Percentiles rank a stretch among this genome's conserved stretches.
These are phyloP conservation scores for barrel medic (Medicago truncatula) DNA, from an alignment of 306 rosid species.

Conservation along the genomic window DNA sequence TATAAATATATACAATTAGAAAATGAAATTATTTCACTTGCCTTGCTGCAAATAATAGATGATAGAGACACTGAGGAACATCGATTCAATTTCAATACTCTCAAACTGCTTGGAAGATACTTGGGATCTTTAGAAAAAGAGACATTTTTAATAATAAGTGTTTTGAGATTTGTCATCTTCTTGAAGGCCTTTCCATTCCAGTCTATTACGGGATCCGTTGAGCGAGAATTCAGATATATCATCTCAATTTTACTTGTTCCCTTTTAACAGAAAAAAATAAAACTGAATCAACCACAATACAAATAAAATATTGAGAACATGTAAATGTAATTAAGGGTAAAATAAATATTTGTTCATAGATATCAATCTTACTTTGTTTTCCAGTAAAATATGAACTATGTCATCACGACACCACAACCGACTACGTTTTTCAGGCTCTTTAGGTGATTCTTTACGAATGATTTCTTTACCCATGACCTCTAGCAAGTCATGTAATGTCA, in stretches of 20 bases:
- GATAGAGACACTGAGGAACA: neutral
- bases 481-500: conserved; percentile 7
- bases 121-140: neutral
- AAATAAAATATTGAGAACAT: neutral
- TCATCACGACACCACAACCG: conserved; percentile 4
- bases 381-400: neutral
- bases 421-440: neutral
- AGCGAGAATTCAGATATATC: neutral
- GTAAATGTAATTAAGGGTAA: neutral
- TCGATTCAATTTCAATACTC: neutral
- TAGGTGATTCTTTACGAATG: neutral
- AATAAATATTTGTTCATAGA: too few species aligned
- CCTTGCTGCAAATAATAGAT: neutral
- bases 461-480: conserved; percentile 16
- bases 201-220: neutral
- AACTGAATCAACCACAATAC: neutral
- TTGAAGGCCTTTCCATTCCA: conserved; percentile 14
- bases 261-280: neutral
- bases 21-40: neutral
- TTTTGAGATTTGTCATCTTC: neutral
- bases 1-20: too few species aligned
- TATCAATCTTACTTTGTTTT: neutral
- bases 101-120: conserved; percentile 16
- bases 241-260: conserved; percentile 5
- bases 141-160: neutral